Conservation (phyloP, 1,139 yeast species). For the Petasospora rhodanensis region DNA sequence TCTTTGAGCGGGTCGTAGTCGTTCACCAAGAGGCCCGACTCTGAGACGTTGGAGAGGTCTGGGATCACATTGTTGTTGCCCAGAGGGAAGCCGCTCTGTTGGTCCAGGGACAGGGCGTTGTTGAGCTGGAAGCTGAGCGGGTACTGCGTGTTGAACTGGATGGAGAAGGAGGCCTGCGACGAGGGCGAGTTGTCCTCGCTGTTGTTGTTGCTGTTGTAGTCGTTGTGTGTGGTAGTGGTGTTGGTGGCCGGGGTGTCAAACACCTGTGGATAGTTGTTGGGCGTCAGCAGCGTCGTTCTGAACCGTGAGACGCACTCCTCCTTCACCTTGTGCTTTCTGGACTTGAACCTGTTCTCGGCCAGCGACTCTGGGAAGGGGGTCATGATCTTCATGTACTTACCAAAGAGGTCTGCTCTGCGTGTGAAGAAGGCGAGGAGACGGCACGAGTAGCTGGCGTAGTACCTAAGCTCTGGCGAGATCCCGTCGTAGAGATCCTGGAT, state of each 20-base stretch:
- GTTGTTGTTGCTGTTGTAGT: too few species aligned
- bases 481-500: slow-evolving; percentile 5
- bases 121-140: slow-evolving; percentile 10
- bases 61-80: too few species aligned
- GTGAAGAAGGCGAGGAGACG: slow-evolving; percentile 20
- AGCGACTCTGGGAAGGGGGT: slow-evolving; percentile 19
- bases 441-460: slow-evolving; percentile 16
- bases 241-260: too few species aligned
- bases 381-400: slow-evolving; percentile 14
- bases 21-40: slow-evolving; percentile 5
- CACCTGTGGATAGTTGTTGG: slow-evolving; percentile 20
- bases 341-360: slow-evolving; percentile 16
- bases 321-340: slow-evolving; percentile 18
- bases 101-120: slow-evolving; percentile 1
- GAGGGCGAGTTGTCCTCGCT: slow-evolving; percentile 5
- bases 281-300: slow-evolving; percentile 9
- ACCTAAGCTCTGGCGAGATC: slow-evolving; percentile 9
- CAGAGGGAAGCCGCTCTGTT: background rate
- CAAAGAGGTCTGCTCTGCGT: slow-evolving; percentile 20
- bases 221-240: too few species aligned
- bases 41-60: slow-evolving; percentile 1
- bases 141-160: slow-evolving; percentile 13
- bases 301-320: slow-evolving; percentile 17
- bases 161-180: slow-evolving; percentile 10
- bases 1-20: slow-evolving; percentile 20